Conservation (phyloP, 495 filamentous ascomycete species). For the Neohortaea acidophila region DNA sequence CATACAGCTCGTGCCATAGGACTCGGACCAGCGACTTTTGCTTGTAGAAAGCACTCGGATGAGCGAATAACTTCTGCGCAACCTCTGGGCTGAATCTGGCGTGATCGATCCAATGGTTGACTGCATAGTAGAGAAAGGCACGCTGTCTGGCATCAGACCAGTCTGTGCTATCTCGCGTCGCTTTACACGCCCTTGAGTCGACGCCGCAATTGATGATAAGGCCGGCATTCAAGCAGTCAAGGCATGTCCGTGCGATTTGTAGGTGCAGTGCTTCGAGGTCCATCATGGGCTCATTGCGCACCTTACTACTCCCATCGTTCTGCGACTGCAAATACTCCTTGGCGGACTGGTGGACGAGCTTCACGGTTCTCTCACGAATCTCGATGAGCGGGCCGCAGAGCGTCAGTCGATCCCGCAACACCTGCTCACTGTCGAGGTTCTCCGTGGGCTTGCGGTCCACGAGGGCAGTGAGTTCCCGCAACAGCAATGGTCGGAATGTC, state of each 20-base stretch:
- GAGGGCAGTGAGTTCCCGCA: conserved; percentile 20
- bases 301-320: conserved; percentile 8
- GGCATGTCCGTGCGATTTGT: not conserved
- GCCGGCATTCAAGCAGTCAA: not conserved
- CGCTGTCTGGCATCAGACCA: not conserved
- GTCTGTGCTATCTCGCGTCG: not conserved
- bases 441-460: conserved; percentile 3
- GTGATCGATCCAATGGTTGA: not conserved
- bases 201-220: no score
- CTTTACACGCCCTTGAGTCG: no score
- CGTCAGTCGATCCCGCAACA: conserved; percentile 16
- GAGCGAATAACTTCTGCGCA: not conserved
- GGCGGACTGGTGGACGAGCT: conserved; percentile 27
- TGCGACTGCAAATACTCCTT: conserved; percentile 23
- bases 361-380: conserved; percentile 18
- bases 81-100: not conserved
- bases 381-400: conserved; percentile 20
- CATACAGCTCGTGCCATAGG: not conserved
- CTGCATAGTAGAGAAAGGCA: not conserved
- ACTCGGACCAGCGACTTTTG: not conserved
- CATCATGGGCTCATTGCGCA: conserved; percentile 18
- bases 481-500: conserved; percentile 22
- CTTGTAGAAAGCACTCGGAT: not conserved
- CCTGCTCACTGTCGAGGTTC: conserved; percentile 8
- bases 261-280: not conserved